Evolutionary conservation across 2,329 filamentous ascomycete species (phyloP), one percentile per base, ranked within the genome.

Genomic region (Fusarium succisae): DNA sequence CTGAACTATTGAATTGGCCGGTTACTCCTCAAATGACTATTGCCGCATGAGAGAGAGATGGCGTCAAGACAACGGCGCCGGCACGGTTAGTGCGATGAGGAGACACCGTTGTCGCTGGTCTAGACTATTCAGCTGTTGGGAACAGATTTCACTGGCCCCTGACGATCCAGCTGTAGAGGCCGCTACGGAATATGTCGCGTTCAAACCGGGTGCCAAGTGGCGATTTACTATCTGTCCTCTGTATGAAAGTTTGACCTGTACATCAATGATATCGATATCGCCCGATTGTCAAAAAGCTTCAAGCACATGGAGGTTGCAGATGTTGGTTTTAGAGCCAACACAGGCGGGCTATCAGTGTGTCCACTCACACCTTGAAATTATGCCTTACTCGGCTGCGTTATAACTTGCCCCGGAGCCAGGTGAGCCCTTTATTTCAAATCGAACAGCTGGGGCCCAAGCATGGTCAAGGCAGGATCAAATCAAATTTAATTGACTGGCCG

Each of bases 281-380:
- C 56, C 61, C 64, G 53, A 62, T 75, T 66, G 44, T 59, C 62
- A 39, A 70, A 69, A 69, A 75, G 53, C 61, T 72, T 69, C 59
- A 69, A 63, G 48, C 39, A 70, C 39, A 38, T 62, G 61, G 56
- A 54, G 53, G 63, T 65, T 68, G 71, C 64, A 71, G 57, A 56
- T 56, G 43, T 73, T 67, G 59, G 37, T 68, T 61, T 53, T 48
- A 53, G 58, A 58, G 44, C 45, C 65, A 70, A 71, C 43, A 38
- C 37, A 69, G 48, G 38, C 48, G 38, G 24, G 54, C 47, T 62
- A 56, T 66, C 53, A 70, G 51, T 41, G 57, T 58, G 58, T 43
- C 72, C 72, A 74, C 72, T 66, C 72, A 69, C 72, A 75, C 72
- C 64, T 74, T 44, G 50, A 58, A 59, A 24, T 32, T 63, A 61